Evolutionary conservation across 2,329 filamentous ascomycete genomes (phyloP).

Genomic region (Colletotrichum tabaci): DNA sequence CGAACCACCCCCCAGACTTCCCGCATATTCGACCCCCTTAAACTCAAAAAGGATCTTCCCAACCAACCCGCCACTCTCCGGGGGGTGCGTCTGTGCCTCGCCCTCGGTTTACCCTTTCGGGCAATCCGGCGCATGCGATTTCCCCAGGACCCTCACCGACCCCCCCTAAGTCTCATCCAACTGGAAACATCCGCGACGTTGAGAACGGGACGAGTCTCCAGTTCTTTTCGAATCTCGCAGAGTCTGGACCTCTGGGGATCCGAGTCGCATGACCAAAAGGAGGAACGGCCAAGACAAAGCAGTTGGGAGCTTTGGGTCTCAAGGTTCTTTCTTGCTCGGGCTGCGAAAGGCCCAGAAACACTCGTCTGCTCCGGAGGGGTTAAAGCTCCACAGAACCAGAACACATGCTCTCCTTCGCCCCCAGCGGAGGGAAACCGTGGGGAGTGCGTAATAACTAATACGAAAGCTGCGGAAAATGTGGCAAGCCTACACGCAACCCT

Average conservation of each 20-base stretch:
- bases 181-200: constrained; percentile 18
- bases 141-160: constrained; percentile 8
- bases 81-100: constrained; percentile 2
- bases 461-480: constrained; percentile 24
- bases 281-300: constrained; percentile 11
- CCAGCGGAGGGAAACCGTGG: not conserved
- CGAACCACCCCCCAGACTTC: constrained; percentile 28
- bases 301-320: not conserved
- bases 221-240: constrained; percentile 8
- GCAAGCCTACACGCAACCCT: not conserved
- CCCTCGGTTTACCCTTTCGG: constrained; percentile 32
- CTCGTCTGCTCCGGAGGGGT: not conserved
- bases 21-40: constrained; percentile 5
- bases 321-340: not conserved
- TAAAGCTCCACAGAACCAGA: constrained; percentile 4
- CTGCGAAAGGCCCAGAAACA: not conserved
- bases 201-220: constrained; percentile 8
- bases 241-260: constrained; percentile 11
- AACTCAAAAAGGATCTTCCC: constrained; percentile 17
- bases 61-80: constrained; percentile 6
- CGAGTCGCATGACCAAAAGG: constrained; percentile 6
- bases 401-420: not conserved
- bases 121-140: constrained; percentile 37
- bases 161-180: constrained; percentile 21
- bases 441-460: constrained; percentile 22